Percentiles rank a stretch among this genome's conserved stretches.
phyloP scores from a whole-genome alignment of 345 rosid genomes.

The Laguncularia racemosa region DNA sequence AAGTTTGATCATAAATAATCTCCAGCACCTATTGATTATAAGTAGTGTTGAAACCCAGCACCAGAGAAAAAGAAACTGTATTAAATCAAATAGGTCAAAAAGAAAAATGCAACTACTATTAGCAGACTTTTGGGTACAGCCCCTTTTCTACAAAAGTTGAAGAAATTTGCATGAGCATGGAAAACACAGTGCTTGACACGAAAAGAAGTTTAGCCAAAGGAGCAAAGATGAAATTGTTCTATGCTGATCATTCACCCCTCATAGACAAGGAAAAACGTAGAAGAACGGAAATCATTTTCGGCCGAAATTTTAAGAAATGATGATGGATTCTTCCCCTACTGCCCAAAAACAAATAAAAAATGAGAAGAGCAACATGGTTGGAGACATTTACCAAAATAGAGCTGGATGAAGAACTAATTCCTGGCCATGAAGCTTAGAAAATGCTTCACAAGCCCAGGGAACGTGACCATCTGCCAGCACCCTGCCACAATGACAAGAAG shows the following conservation, averaged over 20 bases:
- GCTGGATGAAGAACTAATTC: constrained; percentile 36
- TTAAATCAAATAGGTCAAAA: neutral
- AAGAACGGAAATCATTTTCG: neutral
- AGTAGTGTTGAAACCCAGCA: no score
- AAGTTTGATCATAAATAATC: constrained; percentile 84
- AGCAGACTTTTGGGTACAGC: no score
- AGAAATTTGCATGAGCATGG: no score
- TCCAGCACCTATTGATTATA: constrained; percentile 73
- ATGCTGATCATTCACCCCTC: neutral
- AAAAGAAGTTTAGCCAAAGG: no score
- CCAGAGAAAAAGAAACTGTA: neutral
- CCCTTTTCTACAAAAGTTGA: no score
- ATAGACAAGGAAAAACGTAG: no score
- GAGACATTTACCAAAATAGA: constrained; percentile 46
- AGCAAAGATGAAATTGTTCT: neutral
- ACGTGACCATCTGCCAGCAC: constrained; percentile 82
- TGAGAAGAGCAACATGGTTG: neutral
- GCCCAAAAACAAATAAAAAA: neutral
- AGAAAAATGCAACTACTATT: no score
- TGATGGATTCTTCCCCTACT: no score
- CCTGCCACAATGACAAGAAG: constrained; percentile 26
- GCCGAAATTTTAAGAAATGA: no score
- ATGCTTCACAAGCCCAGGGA: constrained; percentile 92
- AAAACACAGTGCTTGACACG: no score
- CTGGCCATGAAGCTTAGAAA: constrained; percentile 55